Evolutionary conservation across 2,329 filamentous ascomycete genomes (phyloP), one percentile per base, ranked within the genome.

Genomic region (Claviceps purpurea): DNA sequence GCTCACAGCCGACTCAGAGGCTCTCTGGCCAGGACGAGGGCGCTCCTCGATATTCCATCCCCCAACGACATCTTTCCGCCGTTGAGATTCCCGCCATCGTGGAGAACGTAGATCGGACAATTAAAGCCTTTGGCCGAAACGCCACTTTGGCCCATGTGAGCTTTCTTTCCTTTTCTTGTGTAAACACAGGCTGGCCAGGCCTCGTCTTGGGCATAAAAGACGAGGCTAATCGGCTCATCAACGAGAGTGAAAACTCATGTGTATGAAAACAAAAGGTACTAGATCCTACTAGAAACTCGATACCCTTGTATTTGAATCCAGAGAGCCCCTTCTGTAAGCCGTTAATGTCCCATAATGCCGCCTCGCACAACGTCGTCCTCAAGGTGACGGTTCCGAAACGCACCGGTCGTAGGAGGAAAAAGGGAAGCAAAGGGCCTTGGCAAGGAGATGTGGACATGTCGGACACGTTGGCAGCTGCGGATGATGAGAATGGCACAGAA

Each of bases 311-410:
- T 59, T 73, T 97, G 51, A 82, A 87, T 22, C 87, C 86, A 24
- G 79, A 89, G 57, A 89, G 94, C 65, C 84, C 85, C 2, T 81
- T 88, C 61, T 82, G 86, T 60, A 84, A 85, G 59, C 87, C 87
- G 8, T 73, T 95, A 55, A 73, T 85, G 58, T 95, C 91, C 7
- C 82, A 84, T 43, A 86, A 84, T 62, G 79, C 84, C 37, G 70
- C 79, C 20, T 86, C 88, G 10, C 87, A 89, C 63, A 95, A 96
- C 62, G 71, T 97, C 20, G 75, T 97, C 20, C 74, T 98, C 50
- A 90, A 89, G 64, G 76, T 98, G 52, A 89, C 85, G 0, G 81
- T 97, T 1, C 91, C 93, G 0, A 93, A 84, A 65, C 76, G 88
- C 52, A 96, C 89, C 2, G 90, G 90, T 3, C 79, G 89, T 55